Evolutionary conservation across 164 flowering plant genomes (phyloP).

Genomic region (Saururus chinensis): DNA sequence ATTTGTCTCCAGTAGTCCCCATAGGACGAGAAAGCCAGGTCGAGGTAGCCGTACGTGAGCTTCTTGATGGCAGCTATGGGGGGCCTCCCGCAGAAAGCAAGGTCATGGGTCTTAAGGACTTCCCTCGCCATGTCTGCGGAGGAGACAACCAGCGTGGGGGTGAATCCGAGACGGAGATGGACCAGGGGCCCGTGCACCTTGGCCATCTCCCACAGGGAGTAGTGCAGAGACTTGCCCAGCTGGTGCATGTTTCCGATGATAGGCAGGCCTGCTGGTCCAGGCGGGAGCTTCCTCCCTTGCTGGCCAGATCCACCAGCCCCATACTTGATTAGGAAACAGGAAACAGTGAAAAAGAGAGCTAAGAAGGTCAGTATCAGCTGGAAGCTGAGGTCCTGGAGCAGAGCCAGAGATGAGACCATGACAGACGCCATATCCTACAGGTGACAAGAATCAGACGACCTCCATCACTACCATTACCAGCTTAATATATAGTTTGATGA

Average conservation of each 20-base stretch:
- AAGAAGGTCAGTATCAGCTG: too few species aligned
- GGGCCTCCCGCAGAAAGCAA: slow-evolving; percentile 8
- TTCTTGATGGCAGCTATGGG: not conserved
- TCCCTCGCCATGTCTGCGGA: slow-evolving; percentile 13
- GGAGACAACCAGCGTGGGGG: not conserved
- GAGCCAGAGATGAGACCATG: too few species aligned
- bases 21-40: slow-evolving; percentile 16
- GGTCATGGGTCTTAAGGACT: slow-evolving; percentile 20
- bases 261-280: slow-evolving; percentile 36
- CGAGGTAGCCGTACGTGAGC: slow-evolving; percentile 11
- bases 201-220: slow-evolving; percentile 20
- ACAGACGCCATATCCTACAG: too few species aligned
- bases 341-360: not conserved
- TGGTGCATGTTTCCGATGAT: slow-evolving; percentile 57
- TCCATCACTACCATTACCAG: too few species aligned
- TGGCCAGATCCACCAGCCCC: not conserved
- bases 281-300: slow-evolving; percentile 16
- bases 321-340: not conserved
- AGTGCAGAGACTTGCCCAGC: slow-evolving; percentile 32
- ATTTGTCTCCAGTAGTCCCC: slow-evolving; percentile 23
- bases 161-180: not conserved
- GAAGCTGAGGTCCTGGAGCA: too few species aligned
- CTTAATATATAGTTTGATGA: too few species aligned
- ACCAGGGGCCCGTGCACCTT: not conserved
- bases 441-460: too few species aligned